phyloP scores from a whole-genome alignment of 768 basidiomycete genomes.

The Boletus insuetus region DNA sequence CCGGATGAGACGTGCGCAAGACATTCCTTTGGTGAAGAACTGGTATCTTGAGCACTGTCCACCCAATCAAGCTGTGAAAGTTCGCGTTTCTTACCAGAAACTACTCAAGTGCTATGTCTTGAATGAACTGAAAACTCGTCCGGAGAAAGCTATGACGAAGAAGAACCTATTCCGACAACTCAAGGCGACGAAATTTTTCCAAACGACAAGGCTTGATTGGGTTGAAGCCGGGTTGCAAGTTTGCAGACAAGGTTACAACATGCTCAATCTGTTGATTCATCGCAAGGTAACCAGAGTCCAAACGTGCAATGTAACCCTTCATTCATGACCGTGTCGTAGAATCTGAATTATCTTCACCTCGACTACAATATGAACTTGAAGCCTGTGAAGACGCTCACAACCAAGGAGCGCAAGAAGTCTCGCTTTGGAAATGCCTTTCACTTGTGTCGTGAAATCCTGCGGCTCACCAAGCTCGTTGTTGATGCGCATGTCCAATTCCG shows the following conservation, averaged over 20 bases:
- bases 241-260: constrained; percentile 98
- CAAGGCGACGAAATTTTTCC: constrained; percentile 99
- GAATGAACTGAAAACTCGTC: constrained; percentile 85
- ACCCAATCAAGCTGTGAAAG: constrained; percentile 93
- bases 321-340: constrained; percentile 40
- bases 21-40: constrained; percentile 93
- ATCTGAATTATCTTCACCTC: constrained; percentile 88
- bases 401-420: constrained; percentile 99
- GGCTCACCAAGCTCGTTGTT: constrained; percentile 96
- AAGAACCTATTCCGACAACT: constrained; percentile 94
- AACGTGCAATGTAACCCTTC: neutral
- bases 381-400: constrained; percentile 95
- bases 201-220: constrained; percentile 97
- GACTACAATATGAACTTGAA: constrained; percentile 99
- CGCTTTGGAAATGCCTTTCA: constrained; percentile 99
- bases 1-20: constrained; percentile 90
- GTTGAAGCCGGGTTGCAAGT: constrained; percentile 98
- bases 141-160: constrained; percentile 97
- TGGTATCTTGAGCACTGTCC: constrained; percentile 99
- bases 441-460: constrained; percentile 94
- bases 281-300: constrained; percentile 64
- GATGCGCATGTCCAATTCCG: constrained; percentile 99
- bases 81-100: constrained; percentile 99
- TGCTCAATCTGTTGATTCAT: constrained; percentile 98
- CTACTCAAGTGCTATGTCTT: constrained; percentile 93